These are phyloP conservation scores for Fusarium chlamydosporum DNA, from an alignment of 2,329 filamentous ascomycete genomes.

Conservation along the genomic window DNA sequence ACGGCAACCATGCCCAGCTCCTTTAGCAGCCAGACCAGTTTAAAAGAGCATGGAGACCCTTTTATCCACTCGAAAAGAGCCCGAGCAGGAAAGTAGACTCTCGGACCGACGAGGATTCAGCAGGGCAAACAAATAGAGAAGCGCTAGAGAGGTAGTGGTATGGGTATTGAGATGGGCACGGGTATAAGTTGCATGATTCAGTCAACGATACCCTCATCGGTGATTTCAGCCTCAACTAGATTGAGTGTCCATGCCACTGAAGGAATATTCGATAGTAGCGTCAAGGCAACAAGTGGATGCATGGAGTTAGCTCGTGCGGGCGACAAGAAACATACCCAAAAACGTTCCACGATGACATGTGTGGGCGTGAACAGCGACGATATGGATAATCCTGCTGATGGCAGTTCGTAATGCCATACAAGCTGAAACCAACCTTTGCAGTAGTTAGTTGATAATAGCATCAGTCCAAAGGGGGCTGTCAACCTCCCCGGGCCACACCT, in stretches of 20 bases:
- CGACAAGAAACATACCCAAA: constrained; percentile 2
- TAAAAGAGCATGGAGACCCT: constrained; percentile 16
- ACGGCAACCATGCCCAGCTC: constrained; percentile 11
- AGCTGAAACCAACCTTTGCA: constrained; percentile 8
- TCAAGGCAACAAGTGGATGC: background rate
- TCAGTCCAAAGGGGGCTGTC: constrained; percentile 3
- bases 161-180: background rate
- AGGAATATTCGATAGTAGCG: constrained; percentile 18
- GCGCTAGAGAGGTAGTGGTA: constrained; percentile 18
- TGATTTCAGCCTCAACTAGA: constrained; percentile 45
- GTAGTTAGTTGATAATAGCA: background rate
- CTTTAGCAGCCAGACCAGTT: constrained; percentile 30
- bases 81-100: constrained; percentile 13
- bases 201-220: constrained; percentile 17
- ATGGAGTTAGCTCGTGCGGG: constrained; percentile 1
- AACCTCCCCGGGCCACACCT: background rate
- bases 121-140: constrained; percentile 9
- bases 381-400: background rate
- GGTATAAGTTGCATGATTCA: background rate
- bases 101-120: constrained; percentile 9
- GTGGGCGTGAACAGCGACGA: constrained; percentile 3
- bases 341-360: background rate
- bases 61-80: constrained; percentile 7
- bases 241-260: constrained; percentile 20
- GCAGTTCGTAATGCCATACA: constrained; percentile 2